Evolutionary conservation across 1,284 basidiomycete genomes (phyloP).

Genomic region (Ustilago nuda): DNA sequence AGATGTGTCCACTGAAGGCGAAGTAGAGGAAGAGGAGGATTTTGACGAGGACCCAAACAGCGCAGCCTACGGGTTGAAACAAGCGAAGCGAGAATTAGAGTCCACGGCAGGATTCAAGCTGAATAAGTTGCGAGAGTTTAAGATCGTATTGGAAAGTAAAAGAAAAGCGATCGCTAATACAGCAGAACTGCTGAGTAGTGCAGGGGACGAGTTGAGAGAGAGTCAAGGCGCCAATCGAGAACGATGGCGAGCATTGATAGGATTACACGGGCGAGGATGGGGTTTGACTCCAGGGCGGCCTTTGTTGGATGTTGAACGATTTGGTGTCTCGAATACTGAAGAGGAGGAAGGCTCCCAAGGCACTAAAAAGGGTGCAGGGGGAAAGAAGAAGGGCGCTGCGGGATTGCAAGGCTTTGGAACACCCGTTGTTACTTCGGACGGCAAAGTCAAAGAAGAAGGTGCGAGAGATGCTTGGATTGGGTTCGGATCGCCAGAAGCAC

Average conservation of each 20-base stretch:
- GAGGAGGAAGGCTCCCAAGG: conserved; percentile 6
- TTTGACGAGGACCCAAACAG: conserved; percentile 28
- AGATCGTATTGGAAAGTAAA: conserved; percentile 51
- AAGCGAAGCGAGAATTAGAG: conserved; percentile 30
- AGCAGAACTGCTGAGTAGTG: conserved; percentile 47
- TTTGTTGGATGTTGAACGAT: conserved; percentile 55
- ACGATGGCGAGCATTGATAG: conserved; percentile 49
- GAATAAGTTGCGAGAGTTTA: conserved; percentile 30
- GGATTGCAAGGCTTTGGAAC: conserved; percentile 56
- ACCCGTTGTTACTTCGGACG: conserved; percentile 54
- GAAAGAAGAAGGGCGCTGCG: background rate
- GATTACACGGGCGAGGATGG: conserved; percentile 55
- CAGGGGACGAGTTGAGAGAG: conserved; percentile 45
- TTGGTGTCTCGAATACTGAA: conserved; percentile 21
- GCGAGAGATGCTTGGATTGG: conserved; percentile 65
- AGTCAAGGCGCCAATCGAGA: conserved; percentile 40
- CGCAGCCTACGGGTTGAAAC: conserved; percentile 19
- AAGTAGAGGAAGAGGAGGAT: conserved; percentile 23
- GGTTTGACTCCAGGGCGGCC: conserved; percentile 58
- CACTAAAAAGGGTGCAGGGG: background rate
- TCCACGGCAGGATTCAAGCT: conserved; percentile 4
- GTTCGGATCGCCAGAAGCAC: conserved; percentile 58
- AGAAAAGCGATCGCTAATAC: conserved; percentile 37
- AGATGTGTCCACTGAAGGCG: background rate
- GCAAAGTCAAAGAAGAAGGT: conserved; percentile 58